A percentile compares a stretch with the other conserved stretches of the same genome.
Evolutionary conservation across 2,329 filamentous ascomycete species (phyloP).

Genomic region (Colletotrichum siamense): DNA sequence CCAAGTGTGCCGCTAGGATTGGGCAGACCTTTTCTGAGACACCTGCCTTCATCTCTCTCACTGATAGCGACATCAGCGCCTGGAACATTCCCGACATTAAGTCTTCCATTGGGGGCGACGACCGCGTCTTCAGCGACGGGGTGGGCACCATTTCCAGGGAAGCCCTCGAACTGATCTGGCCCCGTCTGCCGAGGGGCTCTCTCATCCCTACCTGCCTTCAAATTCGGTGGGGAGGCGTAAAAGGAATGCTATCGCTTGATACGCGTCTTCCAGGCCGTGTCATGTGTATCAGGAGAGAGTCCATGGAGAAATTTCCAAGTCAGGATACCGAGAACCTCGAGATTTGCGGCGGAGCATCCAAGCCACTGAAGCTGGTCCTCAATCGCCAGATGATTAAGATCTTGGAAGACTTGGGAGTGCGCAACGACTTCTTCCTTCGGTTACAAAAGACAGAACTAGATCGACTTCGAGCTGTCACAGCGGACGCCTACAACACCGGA

Average conservation of each 20-base stretch:
- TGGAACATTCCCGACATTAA: conserved; percentile 56
- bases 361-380: conserved; percentile 71
- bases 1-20: conserved; percentile 64
- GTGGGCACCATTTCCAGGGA: conserved; percentile 74
- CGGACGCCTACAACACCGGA: conserved; percentile 65
- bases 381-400: conserved; percentile 88
- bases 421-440: conserved; percentile 62
- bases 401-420: conserved; percentile 76
- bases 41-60: conserved; percentile 62
- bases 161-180: conserved; percentile 66
- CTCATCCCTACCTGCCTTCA: conserved; percentile 71
- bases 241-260: conserved; percentile 81
- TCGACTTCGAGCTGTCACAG: conserved; percentile 63
- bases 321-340: conserved; percentile 62
- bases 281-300: conserved; percentile 67
- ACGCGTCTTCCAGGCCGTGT: conserved; percentile 59
- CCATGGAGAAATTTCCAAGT: conserved; percentile 81
- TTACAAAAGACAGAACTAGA: conserved; percentile 69
- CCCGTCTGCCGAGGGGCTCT: conserved; percentile 50
- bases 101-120: conserved; percentile 40
- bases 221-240: conserved; percentile 75
- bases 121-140: conserved; percentile 77
- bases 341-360: conserved; percentile 73
- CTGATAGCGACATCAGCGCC: conserved; percentile 38
- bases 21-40: conserved; percentile 79